These are phyloP conservation scores for Suillus americanus DNA, from an alignment of 768 basidiomycete genomes.

Conservation along the genomic window DNA sequence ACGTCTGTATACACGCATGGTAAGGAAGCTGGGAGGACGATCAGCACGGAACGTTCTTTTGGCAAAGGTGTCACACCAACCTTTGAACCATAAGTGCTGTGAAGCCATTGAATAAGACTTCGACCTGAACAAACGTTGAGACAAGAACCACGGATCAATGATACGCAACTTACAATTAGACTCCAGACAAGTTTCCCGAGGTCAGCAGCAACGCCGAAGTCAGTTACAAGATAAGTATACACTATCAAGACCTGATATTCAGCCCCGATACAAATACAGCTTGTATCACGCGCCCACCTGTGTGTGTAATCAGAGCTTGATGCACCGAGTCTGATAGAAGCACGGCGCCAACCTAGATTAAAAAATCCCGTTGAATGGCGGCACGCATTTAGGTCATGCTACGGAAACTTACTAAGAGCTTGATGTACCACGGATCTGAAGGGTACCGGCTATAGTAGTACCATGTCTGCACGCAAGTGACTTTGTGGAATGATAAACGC, in stretches of 20 bases:
- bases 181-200: slow-evolving; percentile 42
- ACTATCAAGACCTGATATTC: slow-evolving; percentile 29
- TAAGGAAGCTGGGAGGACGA: slow-evolving; percentile 41
- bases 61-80: background rate
- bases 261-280: background rate
- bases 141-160: background rate
- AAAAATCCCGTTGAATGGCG: slow-evolving; percentile 1
- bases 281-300: slow-evolving; percentile 30
- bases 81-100: slow-evolving; percentile 52
- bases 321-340: slow-evolving; percentile 53
- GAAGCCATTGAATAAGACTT: slow-evolving; percentile 49
- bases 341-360: slow-evolving; percentile 45
- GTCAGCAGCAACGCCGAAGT: slow-evolving; percentile 31
- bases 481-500: slow-evolving; percentile 27
- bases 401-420: slow-evolving; percentile 39
- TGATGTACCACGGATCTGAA: slow-evolving; percentile 48
- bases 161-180: slow-evolving; percentile 15
- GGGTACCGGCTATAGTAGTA: slow-evolving; percentile 53
- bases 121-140: slow-evolving; percentile 34
- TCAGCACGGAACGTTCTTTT: background rate
- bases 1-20: slow-evolving; percentile 49
- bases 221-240: slow-evolving; percentile 47
- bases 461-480: slow-evolving; percentile 55
- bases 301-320: slow-evolving; percentile 53
- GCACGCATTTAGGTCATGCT: background rate